These are phyloP conservation scores for Picocystis salinarum DNA, from an alignment of 139 green algal genomes.

Conservation along the genomic window DNA sequence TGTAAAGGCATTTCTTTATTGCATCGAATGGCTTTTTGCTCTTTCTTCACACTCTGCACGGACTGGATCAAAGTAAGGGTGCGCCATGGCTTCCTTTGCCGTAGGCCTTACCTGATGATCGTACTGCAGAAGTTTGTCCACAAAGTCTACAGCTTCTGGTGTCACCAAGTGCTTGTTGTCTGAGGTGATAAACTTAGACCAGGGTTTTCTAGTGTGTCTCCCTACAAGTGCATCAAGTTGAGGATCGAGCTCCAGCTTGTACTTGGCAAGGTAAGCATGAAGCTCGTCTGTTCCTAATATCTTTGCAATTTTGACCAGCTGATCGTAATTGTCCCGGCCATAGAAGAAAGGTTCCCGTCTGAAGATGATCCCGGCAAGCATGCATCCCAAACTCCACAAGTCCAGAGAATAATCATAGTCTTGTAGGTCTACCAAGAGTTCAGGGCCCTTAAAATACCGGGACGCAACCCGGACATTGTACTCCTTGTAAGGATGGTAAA, in stretches of 20 bases:
- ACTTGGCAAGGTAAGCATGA: constrained; percentile 79
- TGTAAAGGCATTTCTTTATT: no score
- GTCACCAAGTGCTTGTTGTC: constrained; percentile 91
- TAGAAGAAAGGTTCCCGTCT: constrained; percentile 98
- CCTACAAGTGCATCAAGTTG: constrained; percentile 72
- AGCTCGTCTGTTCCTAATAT: constrained; percentile 14
- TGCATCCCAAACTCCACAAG: constrained; percentile 84
- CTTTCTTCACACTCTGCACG: no score
- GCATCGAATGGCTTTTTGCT: no score
- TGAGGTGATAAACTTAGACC: constrained; percentile 77
- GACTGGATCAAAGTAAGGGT: constrained; percentile 86
- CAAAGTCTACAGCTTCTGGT: constrained; percentile 80
- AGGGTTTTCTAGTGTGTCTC: constrained; percentile 65
- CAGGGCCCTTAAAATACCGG: constrained; percentile 94
- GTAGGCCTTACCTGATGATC: constrained; percentile 87
- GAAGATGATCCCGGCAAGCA: constrained; percentile 75
- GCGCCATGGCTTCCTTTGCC: constrained; percentile 74
- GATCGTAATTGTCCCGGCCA: constrained; percentile 96
- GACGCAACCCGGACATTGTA: constrained; percentile 97
- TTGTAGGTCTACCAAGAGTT: constrained; percentile 88
- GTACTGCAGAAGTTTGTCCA: constrained; percentile 85
- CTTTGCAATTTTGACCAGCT: constrained; percentile 96
- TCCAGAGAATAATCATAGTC: constrained; percentile 98
- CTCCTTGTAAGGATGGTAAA: constrained; percentile 78
- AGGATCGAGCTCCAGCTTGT: constrained; percentile 88